Conservation (phyloP, 2,329 filamentous ascomycete genomes). For the Myriosclerotinia curreyana region DNA sequence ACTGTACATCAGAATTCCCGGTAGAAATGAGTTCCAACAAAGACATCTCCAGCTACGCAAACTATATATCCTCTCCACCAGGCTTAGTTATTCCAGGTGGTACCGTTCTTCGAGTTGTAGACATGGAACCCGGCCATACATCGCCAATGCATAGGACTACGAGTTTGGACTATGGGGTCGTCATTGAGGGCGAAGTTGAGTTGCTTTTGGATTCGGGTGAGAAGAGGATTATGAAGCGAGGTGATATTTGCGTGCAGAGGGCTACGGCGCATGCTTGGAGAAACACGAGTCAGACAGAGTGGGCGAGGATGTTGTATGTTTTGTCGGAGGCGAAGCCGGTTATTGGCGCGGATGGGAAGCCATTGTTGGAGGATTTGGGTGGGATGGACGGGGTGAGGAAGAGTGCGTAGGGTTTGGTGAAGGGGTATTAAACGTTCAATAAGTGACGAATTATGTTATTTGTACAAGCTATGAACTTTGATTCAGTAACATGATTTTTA, state of each 20-base stretch:
- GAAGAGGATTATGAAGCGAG: conserved; percentile 15
- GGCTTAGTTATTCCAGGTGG: conserved; percentile 22
- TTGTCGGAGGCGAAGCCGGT: conserved; percentile 6
- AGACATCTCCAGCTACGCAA: conserved; percentile 19
- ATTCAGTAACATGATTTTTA: too few species aligned
- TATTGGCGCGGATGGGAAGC: too few species aligned
- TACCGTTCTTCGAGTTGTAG: conserved; percentile 23
- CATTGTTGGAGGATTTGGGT: too few species aligned
- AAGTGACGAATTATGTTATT: too few species aligned
- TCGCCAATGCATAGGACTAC: conserved; percentile 23
- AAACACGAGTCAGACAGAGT: conserved; percentile 17
- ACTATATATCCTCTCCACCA: conserved; percentile 6
- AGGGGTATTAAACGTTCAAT: too few species aligned
- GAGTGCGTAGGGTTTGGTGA: too few species aligned
- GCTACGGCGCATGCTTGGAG: conserved; percentile 22
- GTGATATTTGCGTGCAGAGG: conserved; percentile 24
- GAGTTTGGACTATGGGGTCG: conserved; percentile 23
- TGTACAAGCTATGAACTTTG: too few species aligned
- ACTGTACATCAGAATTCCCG: conserved; percentile 22
- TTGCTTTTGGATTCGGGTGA: conserved; percentile 24
- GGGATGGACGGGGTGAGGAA: too few species aligned
- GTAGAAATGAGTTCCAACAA: conserved; percentile 24
- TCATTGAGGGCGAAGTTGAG: conserved; percentile 23
- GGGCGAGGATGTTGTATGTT: conserved; percentile 20
- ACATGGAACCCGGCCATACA: conserved; percentile 20